Evolutionary conservation across 2,329 filamentous ascomycete genomes (phyloP), one percentile per base, ranked within the genome.

Genomic region (Fusarium sp.): DNA sequence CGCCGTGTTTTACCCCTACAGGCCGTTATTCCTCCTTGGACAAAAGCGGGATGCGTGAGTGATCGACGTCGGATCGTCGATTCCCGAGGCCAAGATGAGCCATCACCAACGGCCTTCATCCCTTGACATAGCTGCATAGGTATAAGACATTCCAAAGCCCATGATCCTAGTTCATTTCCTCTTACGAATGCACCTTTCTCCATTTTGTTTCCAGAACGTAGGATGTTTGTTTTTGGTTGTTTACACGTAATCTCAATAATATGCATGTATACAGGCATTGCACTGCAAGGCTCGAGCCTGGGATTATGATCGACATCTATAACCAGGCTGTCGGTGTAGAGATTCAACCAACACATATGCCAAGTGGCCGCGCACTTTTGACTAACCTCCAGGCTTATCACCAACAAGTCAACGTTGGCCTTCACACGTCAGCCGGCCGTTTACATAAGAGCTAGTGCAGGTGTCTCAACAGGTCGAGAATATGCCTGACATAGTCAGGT

Each of bases 21-120:
- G 33, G 22, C 40, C 31, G 38, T 46, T 40, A 31, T 26, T 31
- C 64, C 26, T 26, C 33, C 19, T 56, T 22, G 42, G 56, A 31
- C 50, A 54, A 54, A 64, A 58, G 45, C 44, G 31, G 60, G 51
- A 39, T 66, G 51, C 65, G 65, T 62, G 46, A 55, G 42, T 66
- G 68, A 71, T 71, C 68, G 55, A 69, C 67, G 40, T 33, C 36
- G 50, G 68, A 69, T 71, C 64, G 42, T 57, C 67, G 67, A 68
- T 68, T 70, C 67, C 67, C 67, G 67, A 68, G 53, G 46, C 59
- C 28, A 67, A 43, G 50, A 44, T 28, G 19, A 57, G 42, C 58
- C 51, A 57, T 67, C 43, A 24, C 36, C 52, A 62, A 62, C 61
- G 49, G 52, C 52, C 26, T 33, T 40, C 45, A 44, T 45, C 55